These are phyloP conservation scores for Lactarius hengduanensis DNA, from an alignment of 768 basidiomycete genomes.

Conservation along the genomic window DNA sequence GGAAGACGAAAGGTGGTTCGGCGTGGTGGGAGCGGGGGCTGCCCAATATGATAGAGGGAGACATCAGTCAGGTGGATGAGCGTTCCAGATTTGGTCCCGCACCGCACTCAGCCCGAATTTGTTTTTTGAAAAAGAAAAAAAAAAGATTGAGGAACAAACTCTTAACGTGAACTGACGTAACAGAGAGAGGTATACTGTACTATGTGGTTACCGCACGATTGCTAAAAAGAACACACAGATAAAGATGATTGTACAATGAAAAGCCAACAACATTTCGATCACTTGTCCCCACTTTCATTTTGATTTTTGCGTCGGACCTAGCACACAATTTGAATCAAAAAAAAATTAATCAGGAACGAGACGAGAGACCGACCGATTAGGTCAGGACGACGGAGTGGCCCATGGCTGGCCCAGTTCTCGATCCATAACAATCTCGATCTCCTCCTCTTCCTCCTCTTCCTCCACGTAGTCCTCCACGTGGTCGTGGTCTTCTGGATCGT, in stretches of 20 bases:
- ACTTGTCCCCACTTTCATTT: neutral
- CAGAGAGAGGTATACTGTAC: neutral
- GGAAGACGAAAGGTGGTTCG: neutral
- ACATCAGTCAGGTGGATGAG: neutral
- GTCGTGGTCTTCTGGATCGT: conserved; percentile 14
- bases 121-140: neutral
- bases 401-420: conserved; percentile 37
- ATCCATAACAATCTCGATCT: conserved; percentile 71
- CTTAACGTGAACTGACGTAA: conserved; percentile 4
- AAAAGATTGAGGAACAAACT: neutral
- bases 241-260: conserved; percentile 25
- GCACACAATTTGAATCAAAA: neutral
- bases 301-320: neutral
- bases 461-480: conserved; percentile 39
- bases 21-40: neutral
- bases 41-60: conserved; percentile 2
- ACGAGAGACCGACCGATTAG: neutral
- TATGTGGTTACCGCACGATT: conserved; percentile 3
- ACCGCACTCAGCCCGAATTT: neutral
- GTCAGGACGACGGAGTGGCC: conserved; percentile 19
- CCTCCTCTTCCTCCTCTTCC: conserved; percentile 69
- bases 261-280: conserved; percentile 2
- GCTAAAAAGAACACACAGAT: conserved; percentile 27
- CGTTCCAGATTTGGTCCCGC: neutral
- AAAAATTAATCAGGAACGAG: neutral